Evolutionary conservation across 2,329 filamentous ascomycete genomes (phyloP), one percentile per base, ranked within the genome.

Genomic region (Setomelanomma holmii): DNA sequence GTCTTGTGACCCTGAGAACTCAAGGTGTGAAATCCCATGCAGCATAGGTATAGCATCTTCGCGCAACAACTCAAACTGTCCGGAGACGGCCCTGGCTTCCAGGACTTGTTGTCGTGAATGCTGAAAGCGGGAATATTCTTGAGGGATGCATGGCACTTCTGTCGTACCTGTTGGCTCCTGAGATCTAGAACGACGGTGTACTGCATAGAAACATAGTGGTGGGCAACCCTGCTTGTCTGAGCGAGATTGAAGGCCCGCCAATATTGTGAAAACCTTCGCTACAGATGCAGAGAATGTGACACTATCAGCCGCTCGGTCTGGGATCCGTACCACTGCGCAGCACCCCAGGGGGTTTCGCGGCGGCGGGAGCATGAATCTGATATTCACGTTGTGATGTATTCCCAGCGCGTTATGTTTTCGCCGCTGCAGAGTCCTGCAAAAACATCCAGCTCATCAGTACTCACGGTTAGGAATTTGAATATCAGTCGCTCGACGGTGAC

Each of bases 251-350:
- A 52, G 14, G 24, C 40, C 41, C 1, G 36, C 23, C 19, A 56
- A 33, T 12, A 44, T 50, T 11, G 20, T n/a, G 33, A 53, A 55
- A 1, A 55, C 19, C n/a, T 49, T 49, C 4, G 17, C 30, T 12
- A 52, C 19, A 19, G 49, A 44, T 11, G 27, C 16, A 1, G 53
- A 53, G n/a, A 50, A 50, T 8, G 22, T 16, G 22, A 12, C 12
- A 23, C 35, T 46, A 41, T 56, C 53, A 16, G 53, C 38, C 16
- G 49, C 27, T 30, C 49, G 49, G 43, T 56, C 49, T 3, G 36
- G 35, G 2, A 30, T 11, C 4, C 17, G 34, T 16, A 12, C 19
- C 11, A 40, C 36, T 10, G 38, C 12, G 23, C 53, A 56, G 23
- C 49, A 49, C 5, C 42, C 51, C 1, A 30, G 23, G 4, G 23